Conservation (phyloP, 331 rosid species). For the Prunus yedoensis region DNA sequence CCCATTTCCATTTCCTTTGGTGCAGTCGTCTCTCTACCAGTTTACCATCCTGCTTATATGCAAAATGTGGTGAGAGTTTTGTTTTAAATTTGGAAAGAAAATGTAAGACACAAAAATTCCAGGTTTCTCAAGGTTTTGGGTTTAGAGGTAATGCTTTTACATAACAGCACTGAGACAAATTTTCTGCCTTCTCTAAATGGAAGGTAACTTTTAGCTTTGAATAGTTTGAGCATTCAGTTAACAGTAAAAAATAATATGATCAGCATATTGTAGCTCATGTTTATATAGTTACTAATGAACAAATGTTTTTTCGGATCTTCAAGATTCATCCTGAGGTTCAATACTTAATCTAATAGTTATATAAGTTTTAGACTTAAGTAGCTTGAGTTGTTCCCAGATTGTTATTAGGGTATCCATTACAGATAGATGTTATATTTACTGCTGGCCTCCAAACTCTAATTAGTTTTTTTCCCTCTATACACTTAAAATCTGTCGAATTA, state of each 20-base stretch:
- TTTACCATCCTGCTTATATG: slow-evolving; percentile 57
- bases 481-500: neutral
- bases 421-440: neutral
- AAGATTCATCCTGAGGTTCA: neutral
- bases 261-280: neutral
- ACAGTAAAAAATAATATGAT: neutral
- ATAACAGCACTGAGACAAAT: neutral
- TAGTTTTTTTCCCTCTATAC: neutral
- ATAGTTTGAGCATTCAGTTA: neutral
- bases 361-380: too few relatives aligned
- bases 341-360: neutral
- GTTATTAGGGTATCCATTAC: too few relatives aligned
- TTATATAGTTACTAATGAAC: neutral
- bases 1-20: slow-evolving; percentile 97
- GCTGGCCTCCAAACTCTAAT: neutral
- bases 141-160: neutral
- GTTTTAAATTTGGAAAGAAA: neutral
- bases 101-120: neutral
- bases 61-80: neutral
- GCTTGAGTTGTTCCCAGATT: neutral
- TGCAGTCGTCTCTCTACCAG: slow-evolving; percentile 80
- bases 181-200: neutral
- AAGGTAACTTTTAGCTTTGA: neutral
- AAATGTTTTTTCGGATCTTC: neutral
- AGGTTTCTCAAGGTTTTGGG: neutral